These are phyloP conservation scores for Pontederia crassipes DNA, from an alignment of 176 grass and related monocot species.

Conservation along the genomic window DNA sequence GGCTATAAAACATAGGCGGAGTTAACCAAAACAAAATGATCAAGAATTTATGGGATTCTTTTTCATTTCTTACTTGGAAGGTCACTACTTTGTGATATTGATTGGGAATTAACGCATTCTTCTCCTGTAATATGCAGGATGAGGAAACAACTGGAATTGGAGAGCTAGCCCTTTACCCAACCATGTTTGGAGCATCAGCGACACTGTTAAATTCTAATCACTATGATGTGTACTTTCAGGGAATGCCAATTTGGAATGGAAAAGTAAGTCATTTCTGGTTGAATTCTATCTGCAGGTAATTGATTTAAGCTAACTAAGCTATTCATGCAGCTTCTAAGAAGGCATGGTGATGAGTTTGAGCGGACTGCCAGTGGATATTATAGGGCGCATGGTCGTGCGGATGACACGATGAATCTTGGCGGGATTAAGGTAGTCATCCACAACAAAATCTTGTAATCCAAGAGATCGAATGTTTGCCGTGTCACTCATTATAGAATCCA, in stretches of 20 bases:
- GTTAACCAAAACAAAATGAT: too few relatives aligned
- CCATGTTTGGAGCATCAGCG: constrained; percentile 73
- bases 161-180: constrained; percentile 82
- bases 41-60: too few relatives aligned
- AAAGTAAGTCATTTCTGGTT: constrained; percentile 32
- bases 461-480: background rate
- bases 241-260: constrained; percentile 67
- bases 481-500: background rate
- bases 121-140: constrained; percentile 23
- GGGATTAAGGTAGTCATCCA: constrained; percentile 70
- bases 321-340: constrained; percentile 51
- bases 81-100: too few relatives aligned
- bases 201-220: constrained; percentile 86
- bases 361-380: constrained; percentile 58
- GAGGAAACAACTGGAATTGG: constrained; percentile 52
- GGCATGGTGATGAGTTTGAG: constrained; percentile 95
- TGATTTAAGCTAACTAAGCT: background rate
- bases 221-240: constrained; percentile 71
- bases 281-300: background rate
- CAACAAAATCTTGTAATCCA: background rate
- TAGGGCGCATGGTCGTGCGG: constrained; percentile 73
- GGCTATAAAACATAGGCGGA: too few relatives aligned
- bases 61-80: too few relatives aligned
- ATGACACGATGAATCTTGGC: constrained; percentile 98
- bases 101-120: background rate